A percentile compares a stretch with the other conserved stretches of the same genome.
Evolutionary conservation across 306 rosid genomes (phyloP).

Genomic region (Luffa aegyptiaca): DNA sequence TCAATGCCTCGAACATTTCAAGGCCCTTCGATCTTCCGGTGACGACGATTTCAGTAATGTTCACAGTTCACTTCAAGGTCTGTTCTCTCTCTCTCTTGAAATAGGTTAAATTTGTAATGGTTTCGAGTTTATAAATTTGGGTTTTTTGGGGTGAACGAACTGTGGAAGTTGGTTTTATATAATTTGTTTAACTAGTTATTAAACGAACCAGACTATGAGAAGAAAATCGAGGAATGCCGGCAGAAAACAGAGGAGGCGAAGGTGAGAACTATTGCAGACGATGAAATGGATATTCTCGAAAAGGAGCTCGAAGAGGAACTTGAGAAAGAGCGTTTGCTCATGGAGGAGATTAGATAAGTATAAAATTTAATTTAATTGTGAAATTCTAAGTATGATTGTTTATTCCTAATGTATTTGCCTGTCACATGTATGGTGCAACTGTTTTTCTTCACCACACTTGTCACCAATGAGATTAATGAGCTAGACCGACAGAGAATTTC

Average conservation of each 20-base stretch:
- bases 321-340: slow-evolving; percentile 36
- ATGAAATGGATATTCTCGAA: slow-evolving; percentile 51
- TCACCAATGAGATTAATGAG: slow-evolving; percentile 39
- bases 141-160: background rate
- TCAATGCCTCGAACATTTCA: slow-evolving; percentile 28
- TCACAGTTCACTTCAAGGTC: slow-evolving; percentile 45
- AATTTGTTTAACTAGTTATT: slow-evolving; percentile 16
- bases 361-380: slow-evolving; percentile 2
- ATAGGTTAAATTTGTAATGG: background rate
- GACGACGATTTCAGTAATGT: slow-evolving; percentile 33
- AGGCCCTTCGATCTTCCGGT: slow-evolving; percentile 38
- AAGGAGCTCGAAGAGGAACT: slow-evolving; percentile 52
- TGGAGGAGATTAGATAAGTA: slow-evolving; percentile 86
- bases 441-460: slow-evolving; percentile 38
- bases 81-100: background rate
- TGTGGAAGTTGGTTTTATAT: background rate
- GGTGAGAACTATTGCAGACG: slow-evolving; percentile 44
- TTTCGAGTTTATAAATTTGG: background rate
- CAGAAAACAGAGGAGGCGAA: slow-evolving; percentile 58
- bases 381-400: background rate
- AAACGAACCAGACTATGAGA: slow-evolving; percentile 49
- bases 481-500: slow-evolving; percentile 39
- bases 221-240: slow-evolving; percentile 41
- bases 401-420: slow-evolving; percentile 6
- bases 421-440: slow-evolving; percentile 15